Evolutionary conservation across 2,329 filamentous ascomycete species (phyloP), one percentile per base, ranked within the genome.

Genomic region (Aspergillus persii): DNA sequence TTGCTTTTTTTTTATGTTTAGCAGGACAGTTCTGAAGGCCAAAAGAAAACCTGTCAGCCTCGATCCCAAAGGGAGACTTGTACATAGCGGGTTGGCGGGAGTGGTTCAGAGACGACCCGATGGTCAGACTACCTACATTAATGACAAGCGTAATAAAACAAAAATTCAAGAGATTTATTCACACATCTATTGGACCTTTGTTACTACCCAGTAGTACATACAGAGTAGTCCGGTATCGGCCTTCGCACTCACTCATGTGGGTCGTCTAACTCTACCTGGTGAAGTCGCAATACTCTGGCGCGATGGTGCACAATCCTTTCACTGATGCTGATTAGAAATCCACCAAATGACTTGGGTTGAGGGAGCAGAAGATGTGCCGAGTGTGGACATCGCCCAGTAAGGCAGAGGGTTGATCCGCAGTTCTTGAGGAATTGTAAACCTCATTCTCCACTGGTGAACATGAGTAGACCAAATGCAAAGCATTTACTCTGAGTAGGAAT

Each of bases 131-230:
- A 63, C 54, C 31, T 61, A 63, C 54, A 50, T 49, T 65, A 65
- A 66, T 63, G 59, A 65, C 49, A 60, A 63, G 58, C 55, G 64
- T 66, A 58, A 67, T 65, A 63, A 50, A 66, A 59, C 63, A 41
- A 12, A 12, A n/a, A 41, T 7, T 7, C 36, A n/a, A 41, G 12
- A 41, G 36, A 6, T 2, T 41, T 41, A n/a, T 41, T 41, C 15
- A n/a, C 15, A 18, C 15, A 41, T 23, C 18, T 23, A 23, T 23
- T 23, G 18, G 18, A 23, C 18, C 18, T 23, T 23, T 23, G 18
- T 1, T 23, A 23, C 18, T 23, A 23, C 18, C 18, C 18, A 23
- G 18, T 23, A 23, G 18, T 23, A 2, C 18, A 23, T 23, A 23
- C 18, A 23, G 18, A 23, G 18, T 23, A 18, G 36, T 41, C 12